phyloP scores from a whole-genome alignment of 2,329 filamentous ascomycete genomes.

The Pestalotiopsis sp. region DNA sequence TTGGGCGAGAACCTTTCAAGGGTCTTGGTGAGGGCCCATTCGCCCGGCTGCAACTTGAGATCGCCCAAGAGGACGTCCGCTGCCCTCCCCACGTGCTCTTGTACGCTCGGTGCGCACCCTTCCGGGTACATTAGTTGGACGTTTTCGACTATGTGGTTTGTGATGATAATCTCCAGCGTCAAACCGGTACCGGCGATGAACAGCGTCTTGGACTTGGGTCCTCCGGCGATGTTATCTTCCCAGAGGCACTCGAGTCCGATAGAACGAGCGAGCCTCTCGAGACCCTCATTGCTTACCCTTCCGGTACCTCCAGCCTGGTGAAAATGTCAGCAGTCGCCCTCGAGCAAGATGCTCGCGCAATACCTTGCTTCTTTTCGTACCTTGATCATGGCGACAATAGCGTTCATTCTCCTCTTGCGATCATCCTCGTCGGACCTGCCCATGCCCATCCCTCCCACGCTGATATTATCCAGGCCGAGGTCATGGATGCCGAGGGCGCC shows the following conservation, averaged over 20 bases:
- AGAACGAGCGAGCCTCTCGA: slow-evolving; percentile 70
- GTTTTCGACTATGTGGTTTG: slow-evolving; percentile 62
- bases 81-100: slow-evolving; percentile 62
- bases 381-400: slow-evolving; percentile 51
- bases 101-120: slow-evolving; percentile 54
- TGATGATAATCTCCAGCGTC: slow-evolving; percentile 62
- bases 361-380: slow-evolving; percentile 39
- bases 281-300: slow-evolving; percentile 71
- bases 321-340: slow-evolving; percentile 27
- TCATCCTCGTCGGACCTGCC: slow-evolving; percentile 53
- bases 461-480: slow-evolving; percentile 54
- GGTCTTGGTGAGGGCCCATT: slow-evolving; percentile 70
- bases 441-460: slow-evolving; percentile 48
- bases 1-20: slow-evolving; percentile 73
- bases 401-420: slow-evolving; percentile 55
- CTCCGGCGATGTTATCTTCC: slow-evolving; percentile 52
- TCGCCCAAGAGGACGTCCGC: slow-evolving; percentile 68
- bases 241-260: slow-evolving; percentile 68
- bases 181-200: slow-evolving; percentile 65
- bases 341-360: slow-evolving; percentile 35
- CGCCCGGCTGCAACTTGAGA: slow-evolving; percentile 59
- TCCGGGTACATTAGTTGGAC: slow-evolving; percentile 67
- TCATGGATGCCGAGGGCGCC: slow-evolving; percentile 59
- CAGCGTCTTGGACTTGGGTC: slow-evolving; percentile 55
- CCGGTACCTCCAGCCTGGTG: slow-evolving; percentile 49